Conservation (phyloP, 495 filamentous ascomycete genomes). For the Xylaria venustula region DNA sequence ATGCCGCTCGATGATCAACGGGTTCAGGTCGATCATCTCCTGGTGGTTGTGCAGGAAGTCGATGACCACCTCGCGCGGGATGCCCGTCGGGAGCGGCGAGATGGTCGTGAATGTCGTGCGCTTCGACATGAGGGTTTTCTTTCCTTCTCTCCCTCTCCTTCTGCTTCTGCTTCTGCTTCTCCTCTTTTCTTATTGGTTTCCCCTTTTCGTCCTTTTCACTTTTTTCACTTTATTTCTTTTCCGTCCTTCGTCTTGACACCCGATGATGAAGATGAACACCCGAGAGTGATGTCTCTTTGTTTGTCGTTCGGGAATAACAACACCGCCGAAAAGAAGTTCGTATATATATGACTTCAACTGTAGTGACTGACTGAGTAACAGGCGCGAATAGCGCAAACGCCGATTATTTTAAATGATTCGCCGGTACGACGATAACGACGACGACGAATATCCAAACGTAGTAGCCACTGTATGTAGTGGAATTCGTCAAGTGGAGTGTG, state of each 20-base stretch:
- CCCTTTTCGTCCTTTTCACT: no score
- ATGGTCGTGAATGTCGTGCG: conserved; percentile 64
- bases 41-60: conserved; percentile 68
- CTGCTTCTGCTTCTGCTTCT: no score
- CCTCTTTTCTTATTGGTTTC: no score
- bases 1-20: conserved; percentile 68
- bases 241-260: no score
- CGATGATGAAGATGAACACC: neutral
- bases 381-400: neutral
- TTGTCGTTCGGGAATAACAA: neutral
- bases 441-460: no score
- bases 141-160: neutral
- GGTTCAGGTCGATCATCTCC: conserved; percentile 81
- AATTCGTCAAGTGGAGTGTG: no score
- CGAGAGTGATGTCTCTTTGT: neutral
- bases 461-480: no score
- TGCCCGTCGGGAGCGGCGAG: conserved; percentile 65
- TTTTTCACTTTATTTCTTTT: no score
- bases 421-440: neutral
- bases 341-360: no score
- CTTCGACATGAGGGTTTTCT: conserved; percentile 44
- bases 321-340: no score
- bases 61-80: conserved; percentile 65
- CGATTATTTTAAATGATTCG: neutral
- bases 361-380: neutral